Evolutionary conservation across 2,329 filamentous ascomycete species (phyloP).

Genomic region (Cytospora leucostoma): DNA sequence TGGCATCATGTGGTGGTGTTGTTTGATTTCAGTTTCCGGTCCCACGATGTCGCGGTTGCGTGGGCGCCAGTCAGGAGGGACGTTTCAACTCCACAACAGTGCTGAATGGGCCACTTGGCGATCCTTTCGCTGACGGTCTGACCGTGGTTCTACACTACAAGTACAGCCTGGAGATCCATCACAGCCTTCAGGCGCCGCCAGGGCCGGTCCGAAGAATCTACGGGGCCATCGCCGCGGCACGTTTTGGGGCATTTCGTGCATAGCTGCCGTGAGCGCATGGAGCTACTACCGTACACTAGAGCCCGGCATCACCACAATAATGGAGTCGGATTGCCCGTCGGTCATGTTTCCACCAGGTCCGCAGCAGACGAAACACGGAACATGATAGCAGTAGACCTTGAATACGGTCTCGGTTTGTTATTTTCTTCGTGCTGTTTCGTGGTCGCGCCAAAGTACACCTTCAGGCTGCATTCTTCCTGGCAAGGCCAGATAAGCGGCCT

Average conservation of each 20-base stretch:
- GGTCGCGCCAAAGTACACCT: not conserved
- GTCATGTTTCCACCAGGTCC: conserved; percentile 3
- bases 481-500: conserved; percentile 18
- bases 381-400: not conserved
- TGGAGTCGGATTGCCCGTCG: not conserved
- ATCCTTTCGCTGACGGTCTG: not conserved
- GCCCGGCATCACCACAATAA: conserved; percentile 9
- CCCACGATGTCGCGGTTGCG: conserved; percentile 13
- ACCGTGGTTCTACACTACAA: not conserved
- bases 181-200: conserved; percentile 4
- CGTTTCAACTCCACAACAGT: conserved; percentile 2
- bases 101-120: conserved; percentile 2
- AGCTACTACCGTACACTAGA: conserved; percentile 14
- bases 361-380: conserved; percentile 17
- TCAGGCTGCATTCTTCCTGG: conserved; percentile 11
- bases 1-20: not conserved
- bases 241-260: conserved; percentile 20
- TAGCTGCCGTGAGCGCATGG: conserved; percentile 20
- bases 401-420: too few relatives aligned
- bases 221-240: conserved; percentile 9
- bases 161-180: not conserved
- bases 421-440: too few relatives aligned
- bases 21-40: conserved; percentile 11
- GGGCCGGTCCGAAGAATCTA: conserved; percentile 13
- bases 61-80: conserved; percentile 10